phyloP scores from a whole-genome alignment of 1,284 basidiomycete genomes.

The Cerrena zonata region DNA sequence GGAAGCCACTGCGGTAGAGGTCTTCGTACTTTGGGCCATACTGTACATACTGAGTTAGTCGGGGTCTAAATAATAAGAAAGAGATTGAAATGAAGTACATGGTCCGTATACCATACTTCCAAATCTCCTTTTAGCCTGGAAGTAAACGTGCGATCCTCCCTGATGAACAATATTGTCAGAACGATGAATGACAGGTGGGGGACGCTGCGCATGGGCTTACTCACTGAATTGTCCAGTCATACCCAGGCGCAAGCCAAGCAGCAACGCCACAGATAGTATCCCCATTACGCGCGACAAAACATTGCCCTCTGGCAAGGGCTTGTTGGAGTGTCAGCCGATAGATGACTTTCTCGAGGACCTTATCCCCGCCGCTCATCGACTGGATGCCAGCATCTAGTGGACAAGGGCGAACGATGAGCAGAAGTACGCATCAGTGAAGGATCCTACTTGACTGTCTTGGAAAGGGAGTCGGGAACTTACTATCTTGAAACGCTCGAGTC shows the following conservation, averaged over 20 bases:
- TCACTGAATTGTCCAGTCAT: conserved; percentile 23
- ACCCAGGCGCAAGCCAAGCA: conserved; percentile 17
- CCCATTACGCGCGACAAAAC: conserved; percentile 17
- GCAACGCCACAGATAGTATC: conserved; percentile 19
- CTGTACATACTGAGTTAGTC: conserved; percentile 8
- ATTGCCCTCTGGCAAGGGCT: conserved; percentile 17
- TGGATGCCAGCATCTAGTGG: conserved; percentile 18
- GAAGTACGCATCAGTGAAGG: background rate
- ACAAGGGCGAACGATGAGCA: background rate
- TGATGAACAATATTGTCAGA: background rate
- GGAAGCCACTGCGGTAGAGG: conserved; percentile 19
- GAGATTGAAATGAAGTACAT: conserved; percentile 15
- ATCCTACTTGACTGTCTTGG: too few relatives aligned
- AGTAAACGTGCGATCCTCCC: conserved; percentile 11
- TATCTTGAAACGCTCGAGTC: conserved; percentile 16
- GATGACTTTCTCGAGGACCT: conserved; percentile 13
- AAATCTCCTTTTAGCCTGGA: conserved; percentile 6
- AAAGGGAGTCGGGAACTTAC: conserved; percentile 12
- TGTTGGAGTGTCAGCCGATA: conserved; percentile 18
- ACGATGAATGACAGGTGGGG: background rate
- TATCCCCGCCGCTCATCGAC: conserved; percentile 17
- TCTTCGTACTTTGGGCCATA: conserved; percentile 23
- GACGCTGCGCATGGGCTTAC: conserved; percentile 8
- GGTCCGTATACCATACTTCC: conserved; percentile 15
- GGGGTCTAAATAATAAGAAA: background rate